These are phyloP conservation scores for Grammothele lineata DNA, from an alignment of 768 basidiomycete genomes.

Conservation along the genomic window DNA sequence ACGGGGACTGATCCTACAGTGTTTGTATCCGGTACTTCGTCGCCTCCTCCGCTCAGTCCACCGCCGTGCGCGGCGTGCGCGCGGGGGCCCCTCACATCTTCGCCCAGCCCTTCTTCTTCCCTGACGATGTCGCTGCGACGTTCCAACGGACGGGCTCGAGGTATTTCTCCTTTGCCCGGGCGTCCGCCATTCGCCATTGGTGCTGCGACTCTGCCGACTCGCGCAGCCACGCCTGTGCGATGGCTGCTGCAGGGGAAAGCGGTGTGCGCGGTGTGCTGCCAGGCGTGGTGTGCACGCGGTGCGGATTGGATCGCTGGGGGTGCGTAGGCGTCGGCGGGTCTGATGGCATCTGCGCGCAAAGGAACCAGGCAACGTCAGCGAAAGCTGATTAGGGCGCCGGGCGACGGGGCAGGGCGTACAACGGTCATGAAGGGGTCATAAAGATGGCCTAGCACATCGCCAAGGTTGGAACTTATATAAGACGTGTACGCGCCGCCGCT, in stretches of 20 bases:
- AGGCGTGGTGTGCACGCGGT: constrained; percentile 14
- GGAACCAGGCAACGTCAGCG: constrained; percentile 11
- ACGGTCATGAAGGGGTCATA: constrained; percentile 29
- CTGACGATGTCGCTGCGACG: constrained; percentile 3
- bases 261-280: constrained; percentile 5
- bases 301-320: constrained; percentile 17
- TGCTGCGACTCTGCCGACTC: constrained; percentile 58
- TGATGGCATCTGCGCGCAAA: constrained; percentile 26
- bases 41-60: constrained; percentile 8
- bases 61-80: too few relatives aligned
- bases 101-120: constrained; percentile 33
- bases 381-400: constrained; percentile 14
- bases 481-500: constrained; percentile 17
- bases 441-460: constrained; percentile 14
- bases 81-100: constrained; percentile 42
- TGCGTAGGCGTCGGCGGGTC: constrained; percentile 24
- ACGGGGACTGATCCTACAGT: constrained; percentile 17
- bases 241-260: constrained; percentile 54
- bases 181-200: constrained; percentile 54
- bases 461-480: constrained; percentile 31
- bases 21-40: constrained; percentile 9
- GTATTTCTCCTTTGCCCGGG: constrained; percentile 45
- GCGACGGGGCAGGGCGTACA: constrained; percentile 19
- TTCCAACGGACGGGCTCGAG: constrained; percentile 30
- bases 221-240: constrained; percentile 64